Percentiles rank a stretch among this genome's conserved stretches.
These are phyloP conservation scores for Penicillium steckii DNA, from an alignment of 495 filamentous ascomycete species.

Conservation along the genomic window DNA sequence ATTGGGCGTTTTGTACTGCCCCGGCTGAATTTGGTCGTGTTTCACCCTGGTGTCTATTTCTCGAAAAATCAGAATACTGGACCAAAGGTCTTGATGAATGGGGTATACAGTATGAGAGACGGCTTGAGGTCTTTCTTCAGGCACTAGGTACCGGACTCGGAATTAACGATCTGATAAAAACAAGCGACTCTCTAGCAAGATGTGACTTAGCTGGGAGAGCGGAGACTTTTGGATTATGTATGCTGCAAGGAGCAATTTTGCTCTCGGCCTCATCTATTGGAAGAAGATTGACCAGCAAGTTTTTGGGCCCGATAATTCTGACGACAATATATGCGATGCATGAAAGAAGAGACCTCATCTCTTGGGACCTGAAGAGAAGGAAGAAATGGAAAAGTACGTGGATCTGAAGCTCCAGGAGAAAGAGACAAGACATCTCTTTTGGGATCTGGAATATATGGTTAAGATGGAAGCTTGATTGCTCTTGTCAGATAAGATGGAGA, in stretches of 20 bases:
- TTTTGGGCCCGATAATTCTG: slow-evolving; percentile 7
- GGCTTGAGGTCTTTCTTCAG: slow-evolving; percentile 15
- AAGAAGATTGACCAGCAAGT: slow-evolving; percentile 15
- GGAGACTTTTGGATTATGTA: slow-evolving; percentile 20
- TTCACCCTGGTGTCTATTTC: slow-evolving; percentile 6
- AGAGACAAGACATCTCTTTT: slow-evolving; percentile 13
- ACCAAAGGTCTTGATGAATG: slow-evolving; percentile 20
- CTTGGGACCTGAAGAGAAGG: slow-evolving; percentile 10
- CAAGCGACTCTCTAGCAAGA: slow-evolving; percentile 12
- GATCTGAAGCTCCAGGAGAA: slow-evolving; percentile 18
- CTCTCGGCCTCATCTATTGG: slow-evolving; percentile 13
- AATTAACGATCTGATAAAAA: not conserved
- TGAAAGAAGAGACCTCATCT: slow-evolving; percentile 20
- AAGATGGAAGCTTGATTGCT: not conserved
- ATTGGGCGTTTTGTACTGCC: slow-evolving; percentile 6
- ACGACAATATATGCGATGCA: slow-evolving; percentile 1
- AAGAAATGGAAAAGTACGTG: slow-evolving; percentile 15
- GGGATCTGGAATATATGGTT: slow-evolving; percentile 12
- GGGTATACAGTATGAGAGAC: slow-evolving; percentile 13
- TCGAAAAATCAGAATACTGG: slow-evolving; percentile 5
- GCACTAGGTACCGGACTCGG: slow-evolving; percentile 1
- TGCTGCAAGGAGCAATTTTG: slow-evolving; percentile 15
- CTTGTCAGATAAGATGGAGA: not conserved
- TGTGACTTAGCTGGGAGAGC: slow-evolving; percentile 18
- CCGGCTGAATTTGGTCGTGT: slow-evolving; percentile 1